phyloP scores from a whole-genome alignment of 2,329 filamentous ascomycete genomes.

The Hymenotorrendiella dingleyae region DNA sequence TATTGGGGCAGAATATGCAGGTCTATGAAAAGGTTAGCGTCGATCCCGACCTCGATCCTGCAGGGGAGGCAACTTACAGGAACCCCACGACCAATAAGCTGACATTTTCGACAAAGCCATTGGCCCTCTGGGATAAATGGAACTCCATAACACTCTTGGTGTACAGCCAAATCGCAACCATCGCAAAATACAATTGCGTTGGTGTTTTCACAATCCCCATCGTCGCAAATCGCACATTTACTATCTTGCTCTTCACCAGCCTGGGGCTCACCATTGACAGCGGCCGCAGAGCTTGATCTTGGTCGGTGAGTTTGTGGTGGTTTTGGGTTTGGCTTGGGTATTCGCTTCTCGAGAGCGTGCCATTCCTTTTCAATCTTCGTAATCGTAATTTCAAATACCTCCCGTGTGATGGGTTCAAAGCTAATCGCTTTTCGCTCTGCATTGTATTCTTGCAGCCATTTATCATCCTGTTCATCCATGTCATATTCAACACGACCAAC shows the following conservation, averaged over 20 bases:
- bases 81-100: slow-evolving; percentile 85
- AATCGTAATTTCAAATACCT: slow-evolving; percentile 95
- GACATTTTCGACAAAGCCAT: slow-evolving; percentile 96
- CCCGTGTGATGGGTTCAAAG: slow-evolving; percentile 79
- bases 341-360: slow-evolving; percentile 91
- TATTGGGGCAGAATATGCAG: slow-evolving; percentile 98
- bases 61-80: slow-evolving; percentile 51
- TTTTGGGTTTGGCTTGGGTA: slow-evolving; percentile 94
- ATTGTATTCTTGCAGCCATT: slow-evolving; percentile 88
- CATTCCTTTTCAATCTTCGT: slow-evolving; percentile 99
- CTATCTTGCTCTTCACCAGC: slow-evolving; percentile 91
- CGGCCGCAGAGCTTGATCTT: slow-evolving; percentile 86
- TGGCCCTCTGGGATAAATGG: slow-evolving; percentile 98
- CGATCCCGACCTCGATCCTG: not conserved
- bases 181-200: slow-evolving; percentile 99
- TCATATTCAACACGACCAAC: slow-evolving; percentile 93
- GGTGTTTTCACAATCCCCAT: slow-evolving; percentile 98
- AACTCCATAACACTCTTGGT: slow-evolving; percentile 98
- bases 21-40: slow-evolving; percentile 45
- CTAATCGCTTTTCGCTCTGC: slow-evolving; percentile 65
- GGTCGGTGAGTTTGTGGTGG: slow-evolving; percentile 91
- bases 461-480: slow-evolving; percentile 98
- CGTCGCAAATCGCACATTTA: slow-evolving; percentile 96
- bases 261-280: slow-evolving; percentile 87
- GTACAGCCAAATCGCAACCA: slow-evolving; percentile 92